Evolutionary conservation across 768 basidiomycete species (phyloP).

Genomic region (Basidioascus undulatus): DNA sequence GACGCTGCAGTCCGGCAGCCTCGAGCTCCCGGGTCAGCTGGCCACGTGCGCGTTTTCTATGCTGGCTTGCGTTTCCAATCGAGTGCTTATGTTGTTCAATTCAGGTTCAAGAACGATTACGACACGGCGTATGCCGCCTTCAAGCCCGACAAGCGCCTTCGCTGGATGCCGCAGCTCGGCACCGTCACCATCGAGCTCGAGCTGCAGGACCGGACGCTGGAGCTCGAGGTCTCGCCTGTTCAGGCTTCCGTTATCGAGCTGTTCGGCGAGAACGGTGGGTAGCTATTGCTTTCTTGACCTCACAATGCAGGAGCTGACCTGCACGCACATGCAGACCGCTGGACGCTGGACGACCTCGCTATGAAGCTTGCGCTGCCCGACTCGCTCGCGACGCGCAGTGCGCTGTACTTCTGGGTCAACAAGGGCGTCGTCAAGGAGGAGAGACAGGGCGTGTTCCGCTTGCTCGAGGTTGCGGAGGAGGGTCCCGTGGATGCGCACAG

Average conservation of each 20-base stretch:
- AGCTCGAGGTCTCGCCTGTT: constrained; percentile 53
- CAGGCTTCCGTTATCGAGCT: constrained; percentile 79
- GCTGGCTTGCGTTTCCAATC: background rate
- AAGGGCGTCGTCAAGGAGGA: constrained; percentile 40
- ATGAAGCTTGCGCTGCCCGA: constrained; percentile 39
- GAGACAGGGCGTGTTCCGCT: constrained; percentile 9
- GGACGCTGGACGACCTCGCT: constrained; percentile 47
- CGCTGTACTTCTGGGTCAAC: constrained; percentile 60
- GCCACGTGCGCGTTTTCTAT: constrained; percentile 29
- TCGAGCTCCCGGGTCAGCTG: constrained; percentile 67
- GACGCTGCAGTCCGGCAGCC: constrained; percentile 39
- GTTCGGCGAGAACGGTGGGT: constrained; percentile 43
- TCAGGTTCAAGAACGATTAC: constrained; percentile 50
- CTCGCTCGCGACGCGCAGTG: constrained; percentile 38
- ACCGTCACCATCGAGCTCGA: constrained; percentile 57
- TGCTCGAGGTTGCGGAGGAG: constrained; percentile 15
- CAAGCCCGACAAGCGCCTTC: constrained; percentile 77
- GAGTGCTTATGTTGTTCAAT: background rate
- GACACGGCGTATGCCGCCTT: constrained; percentile 49
- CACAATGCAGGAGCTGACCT: background rate
- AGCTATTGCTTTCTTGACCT: background rate
- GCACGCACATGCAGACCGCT: constrained; percentile 24
- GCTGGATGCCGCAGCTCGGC: constrained; percentile 75
- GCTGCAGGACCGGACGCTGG: constrained; percentile 52
- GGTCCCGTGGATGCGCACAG: constrained; percentile 8